Evolutionary conservation across 2,329 filamentous ascomycete genomes (phyloP).

Genomic region (Colletotrichum horii): DNA sequence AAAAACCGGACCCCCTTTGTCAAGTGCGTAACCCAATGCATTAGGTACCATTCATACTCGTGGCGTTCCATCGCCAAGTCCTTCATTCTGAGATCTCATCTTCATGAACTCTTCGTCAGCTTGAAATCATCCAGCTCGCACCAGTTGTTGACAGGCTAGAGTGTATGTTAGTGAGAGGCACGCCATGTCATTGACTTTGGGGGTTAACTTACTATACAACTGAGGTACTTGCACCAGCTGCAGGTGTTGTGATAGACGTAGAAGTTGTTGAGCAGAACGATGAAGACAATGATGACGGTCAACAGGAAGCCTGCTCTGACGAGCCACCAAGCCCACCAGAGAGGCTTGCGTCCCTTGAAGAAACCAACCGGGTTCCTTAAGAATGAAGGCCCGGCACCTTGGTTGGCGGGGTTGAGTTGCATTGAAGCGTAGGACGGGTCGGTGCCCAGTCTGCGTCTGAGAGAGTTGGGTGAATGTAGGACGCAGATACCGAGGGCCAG

Average conservation of each 20-base stretch:
- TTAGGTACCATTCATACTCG: background rate
- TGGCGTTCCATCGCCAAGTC: background rate
- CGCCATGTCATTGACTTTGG: background rate
- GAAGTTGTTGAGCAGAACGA: conserved; percentile 88
- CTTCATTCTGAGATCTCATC: background rate
- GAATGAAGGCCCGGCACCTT: conserved; percentile 56
- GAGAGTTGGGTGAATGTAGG: conserved; percentile 82
- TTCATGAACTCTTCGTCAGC: background rate
- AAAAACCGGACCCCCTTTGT: background rate
- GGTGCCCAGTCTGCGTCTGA: conserved; percentile 76
- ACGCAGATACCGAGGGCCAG: conserved; percentile 85
- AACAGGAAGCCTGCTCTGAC: conserved; percentile 80
- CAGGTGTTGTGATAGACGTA: conserved; percentile 81
- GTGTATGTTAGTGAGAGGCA: conserved; percentile 26
- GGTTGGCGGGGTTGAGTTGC: conserved; percentile 48
- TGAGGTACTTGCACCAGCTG: conserved; percentile 93
- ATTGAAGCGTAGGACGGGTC: conserved; percentile 75
- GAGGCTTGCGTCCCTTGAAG: conserved; percentile 88
- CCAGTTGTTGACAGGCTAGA: conserved; percentile 70
- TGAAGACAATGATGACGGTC: conserved; percentile 82
- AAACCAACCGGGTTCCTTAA: conserved; percentile 73
- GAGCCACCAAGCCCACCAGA: conserved; percentile 99
- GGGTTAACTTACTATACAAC: conserved; percentile 79
- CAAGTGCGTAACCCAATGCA: background rate
- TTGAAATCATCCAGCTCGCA: conserved; percentile 56